phyloP scores from a whole-genome alignment of 768 basidiomycete genomes.

The Collybia sp. region DNA sequence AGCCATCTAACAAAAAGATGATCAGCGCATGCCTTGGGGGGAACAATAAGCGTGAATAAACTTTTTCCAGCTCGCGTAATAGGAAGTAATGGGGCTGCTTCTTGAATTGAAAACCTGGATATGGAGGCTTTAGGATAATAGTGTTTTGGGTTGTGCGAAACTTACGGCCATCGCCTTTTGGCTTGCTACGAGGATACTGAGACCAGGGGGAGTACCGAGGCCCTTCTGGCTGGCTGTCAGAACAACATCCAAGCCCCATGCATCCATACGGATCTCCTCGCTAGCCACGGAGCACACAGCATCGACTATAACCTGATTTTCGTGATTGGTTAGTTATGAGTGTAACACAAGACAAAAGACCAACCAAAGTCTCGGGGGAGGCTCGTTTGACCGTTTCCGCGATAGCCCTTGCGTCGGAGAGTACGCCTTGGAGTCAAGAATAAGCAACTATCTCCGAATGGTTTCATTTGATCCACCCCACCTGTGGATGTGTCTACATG shows the following conservation, averaged over 20 bases:
- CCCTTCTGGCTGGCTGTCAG: constrained; percentile 89
- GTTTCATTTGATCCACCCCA: constrained; percentile 15
- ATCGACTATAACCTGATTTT: constrained; percentile 67
- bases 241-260: constrained; percentile 90
- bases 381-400: constrained; percentile 65
- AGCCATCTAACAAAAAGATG: constrained; percentile 55
- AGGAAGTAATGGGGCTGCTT: constrained; percentile 62
- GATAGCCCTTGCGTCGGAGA: constrained; percentile 79
- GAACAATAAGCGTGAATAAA: constrained; percentile 20
- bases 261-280: constrained; percentile 93
- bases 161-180: constrained; percentile 67
- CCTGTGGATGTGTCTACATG: constrained; percentile 93
- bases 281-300: constrained; percentile 96
- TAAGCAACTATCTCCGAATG: background rate
- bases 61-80: constrained; percentile 91
- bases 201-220: constrained; percentile 87
- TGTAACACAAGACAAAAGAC: constrained; percentile 1
- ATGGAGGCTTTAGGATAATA: background rate
- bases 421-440: constrained; percentile 49
- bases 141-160: background rate
- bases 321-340: constrained; percentile 1
- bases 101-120: constrained; percentile 54
- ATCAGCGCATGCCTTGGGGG: background rate
- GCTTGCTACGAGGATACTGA: constrained; percentile 82
- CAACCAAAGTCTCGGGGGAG: constrained; percentile 82